Conservation (phyloP, 2,329 filamentous ascomycete genomes). For the Cercospora janseana region DNA sequence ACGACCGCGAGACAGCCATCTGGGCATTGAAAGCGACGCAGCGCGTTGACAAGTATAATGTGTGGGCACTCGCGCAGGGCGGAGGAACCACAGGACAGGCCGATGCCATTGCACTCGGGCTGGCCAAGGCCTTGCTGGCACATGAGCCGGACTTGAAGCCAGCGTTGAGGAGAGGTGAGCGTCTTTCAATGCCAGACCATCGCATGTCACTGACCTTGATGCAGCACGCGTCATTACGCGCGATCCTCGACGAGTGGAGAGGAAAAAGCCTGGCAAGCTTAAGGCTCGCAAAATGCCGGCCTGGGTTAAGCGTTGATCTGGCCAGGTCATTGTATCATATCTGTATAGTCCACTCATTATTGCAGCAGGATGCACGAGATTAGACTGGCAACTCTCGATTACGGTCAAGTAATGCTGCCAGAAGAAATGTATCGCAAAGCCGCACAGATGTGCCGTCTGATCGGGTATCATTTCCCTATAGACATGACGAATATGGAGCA, state of each 20-base stretch:
- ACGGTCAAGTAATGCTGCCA: too few relatives aligned
- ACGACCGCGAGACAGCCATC: constrained; percentile 90
- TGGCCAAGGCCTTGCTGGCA: constrained; percentile 81
- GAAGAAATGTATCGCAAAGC: too few relatives aligned
- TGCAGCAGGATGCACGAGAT: too few relatives aligned
- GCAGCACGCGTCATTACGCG: constrained; percentile 88
- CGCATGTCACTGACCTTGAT: constrained; percentile 21
- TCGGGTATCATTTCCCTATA: too few relatives aligned
- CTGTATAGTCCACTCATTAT: constrained; percentile 11
- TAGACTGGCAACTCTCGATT: too few relatives aligned
- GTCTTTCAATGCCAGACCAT: background rate
- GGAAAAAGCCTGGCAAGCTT: constrained; percentile 93
- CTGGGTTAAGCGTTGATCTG: constrained; percentile 79
- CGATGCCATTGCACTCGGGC: constrained; percentile 85
- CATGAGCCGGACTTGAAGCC: constrained; percentile 93
- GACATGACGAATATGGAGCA: too few relatives aligned
- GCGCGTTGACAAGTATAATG: constrained; percentile 92
- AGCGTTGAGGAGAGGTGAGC: constrained; percentile 81
- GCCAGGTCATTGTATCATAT: constrained; percentile 16
- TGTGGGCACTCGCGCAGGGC: constrained; percentile 80
- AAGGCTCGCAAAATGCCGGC: constrained; percentile 98
- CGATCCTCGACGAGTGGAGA: constrained; percentile 88
- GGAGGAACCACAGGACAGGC: constrained; percentile 94
- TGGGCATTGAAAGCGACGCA: constrained; percentile 85
- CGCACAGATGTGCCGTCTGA: too few relatives aligned